Conservation (phyloP, 169 alveolate genomes). For the Plasmodium inui region DNA sequence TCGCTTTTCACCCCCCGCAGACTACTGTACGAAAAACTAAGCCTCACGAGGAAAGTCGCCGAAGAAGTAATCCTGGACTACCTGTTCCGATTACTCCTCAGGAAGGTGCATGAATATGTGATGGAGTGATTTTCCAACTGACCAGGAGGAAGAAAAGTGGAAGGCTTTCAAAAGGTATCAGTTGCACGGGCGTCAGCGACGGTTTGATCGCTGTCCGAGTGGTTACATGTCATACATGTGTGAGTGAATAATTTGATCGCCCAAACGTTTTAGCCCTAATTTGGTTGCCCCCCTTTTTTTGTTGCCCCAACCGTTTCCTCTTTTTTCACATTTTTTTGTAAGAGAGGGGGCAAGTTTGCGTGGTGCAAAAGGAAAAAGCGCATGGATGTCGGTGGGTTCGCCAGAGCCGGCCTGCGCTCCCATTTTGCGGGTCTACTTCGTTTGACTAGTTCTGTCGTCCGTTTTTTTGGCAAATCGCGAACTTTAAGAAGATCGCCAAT, state of each 20-base stretch:
- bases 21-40: conserved; percentile 43
- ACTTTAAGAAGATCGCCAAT: not conserved
- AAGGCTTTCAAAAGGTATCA: not conserved
- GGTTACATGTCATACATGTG: not conserved
- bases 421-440: not conserved
- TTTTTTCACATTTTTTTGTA: not conserved
- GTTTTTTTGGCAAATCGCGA: not conserved
- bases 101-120: conserved; percentile 27
- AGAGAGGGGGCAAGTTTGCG: not conserved
- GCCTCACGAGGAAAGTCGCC: conserved; percentile 34
- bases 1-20: not conserved
- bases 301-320: not conserved
- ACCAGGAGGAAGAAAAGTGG: not conserved
- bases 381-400: not conserved
- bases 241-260: not conserved
- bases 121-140: conserved; percentile 11
- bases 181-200: not conserved
- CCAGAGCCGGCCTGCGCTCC: not conserved
- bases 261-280: not conserved
- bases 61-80: conserved; percentile 55
- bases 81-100: conserved; percentile 15
- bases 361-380: not conserved
- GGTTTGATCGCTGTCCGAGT: not conserved
- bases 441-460: not conserved
- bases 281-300: not conserved